These are phyloP conservation scores for Noccaea caerulescens DNA, from an alignment of 345 rosid genomes.

Conservation along the genomic window DNA sequence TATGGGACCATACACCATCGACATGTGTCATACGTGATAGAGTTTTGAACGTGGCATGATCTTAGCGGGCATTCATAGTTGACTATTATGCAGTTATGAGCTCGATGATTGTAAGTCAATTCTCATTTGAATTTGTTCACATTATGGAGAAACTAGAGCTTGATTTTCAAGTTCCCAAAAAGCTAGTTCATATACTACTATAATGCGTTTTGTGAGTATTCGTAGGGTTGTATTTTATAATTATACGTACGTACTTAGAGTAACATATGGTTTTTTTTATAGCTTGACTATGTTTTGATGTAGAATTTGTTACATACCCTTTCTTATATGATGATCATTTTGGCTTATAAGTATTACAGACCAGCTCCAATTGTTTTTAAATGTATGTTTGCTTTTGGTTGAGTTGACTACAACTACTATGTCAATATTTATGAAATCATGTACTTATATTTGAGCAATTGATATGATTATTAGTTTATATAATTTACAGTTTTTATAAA, in stretches of 20 bases:
- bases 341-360: slow-evolving; percentile 11
- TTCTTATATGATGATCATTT: background rate
- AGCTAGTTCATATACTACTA: background rate
- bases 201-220: slow-evolving; percentile 5
- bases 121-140: slow-evolving; percentile 43
- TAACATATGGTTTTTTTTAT: slow-evolving; percentile 1
- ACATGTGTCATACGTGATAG: slow-evolving; percentile 27
- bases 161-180: slow-evolving; percentile 20
- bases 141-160: slow-evolving; percentile 32
- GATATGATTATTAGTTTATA: background rate
- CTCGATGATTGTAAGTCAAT: slow-evolving; percentile 38
- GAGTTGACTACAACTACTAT: background rate
- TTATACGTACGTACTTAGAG: slow-evolving; percentile 3
- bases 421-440: background rate
- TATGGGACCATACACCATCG: slow-evolving; percentile 35
- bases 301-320: background rate
- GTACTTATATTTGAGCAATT: background rate
- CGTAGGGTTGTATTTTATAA: slow-evolving; percentile 7
- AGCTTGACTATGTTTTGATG: slow-evolving; percentile 3
- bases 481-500: background rate
- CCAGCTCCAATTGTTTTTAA: background rate
- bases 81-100: slow-evolving; percentile 36
- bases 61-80: slow-evolving; percentile 33
- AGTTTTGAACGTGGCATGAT: slow-evolving; percentile 41
- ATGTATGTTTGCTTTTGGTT: background rate